Evolutionary conservation across 345 rosid species (phyloP).

Genomic region (Ceriops tagal): DNA sequence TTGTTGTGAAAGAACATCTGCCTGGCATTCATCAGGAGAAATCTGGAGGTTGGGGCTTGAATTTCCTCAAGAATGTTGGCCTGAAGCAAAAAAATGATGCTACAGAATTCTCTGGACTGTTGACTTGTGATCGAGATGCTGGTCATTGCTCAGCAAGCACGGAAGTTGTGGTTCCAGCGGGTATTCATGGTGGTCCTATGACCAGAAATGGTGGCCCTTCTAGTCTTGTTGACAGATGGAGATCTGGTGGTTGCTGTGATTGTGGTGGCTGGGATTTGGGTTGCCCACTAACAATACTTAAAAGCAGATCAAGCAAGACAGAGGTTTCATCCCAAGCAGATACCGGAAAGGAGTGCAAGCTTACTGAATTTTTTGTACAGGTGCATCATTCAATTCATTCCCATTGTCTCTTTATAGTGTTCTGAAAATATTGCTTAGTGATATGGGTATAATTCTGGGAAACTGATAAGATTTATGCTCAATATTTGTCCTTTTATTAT

Average conservation of each 20-base stretch:
- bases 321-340: constrained; percentile 24
- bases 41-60: constrained; percentile 92
- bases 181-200: constrained; percentile 87
- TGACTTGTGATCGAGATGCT: constrained; percentile 21
- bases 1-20: constrained; percentile 58
- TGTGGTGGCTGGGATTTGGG: constrained; percentile 99
- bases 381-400: constrained; percentile 28
- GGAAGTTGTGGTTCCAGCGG: constrained; percentile 74
- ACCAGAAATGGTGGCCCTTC: constrained; percentile 63
- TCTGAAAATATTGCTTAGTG: too few relatives aligned
- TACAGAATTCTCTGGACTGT: constrained; percentile 21
- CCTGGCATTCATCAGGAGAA: constrained; percentile 32
- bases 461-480: constrained; percentile 5
- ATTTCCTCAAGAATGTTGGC: constrained; percentile 60
- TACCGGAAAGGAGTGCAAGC: constrained; percentile 50
- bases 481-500: neutral
- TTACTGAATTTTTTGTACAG: constrained; percentile 59
- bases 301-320: constrained; percentile 39
- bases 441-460: neutral
- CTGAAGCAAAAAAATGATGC: constrained; percentile 26
- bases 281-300: constrained; percentile 60
- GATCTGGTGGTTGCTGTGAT: constrained; percentile 81
- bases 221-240: constrained; percentile 79
- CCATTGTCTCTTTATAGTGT: too few relatives aligned
- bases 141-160: constrained; percentile 47